Evolutionary conservation across 2,329 filamentous ascomycete genomes (phyloP).

Genomic region (Arthrobotrys sphaeroides): DNA sequence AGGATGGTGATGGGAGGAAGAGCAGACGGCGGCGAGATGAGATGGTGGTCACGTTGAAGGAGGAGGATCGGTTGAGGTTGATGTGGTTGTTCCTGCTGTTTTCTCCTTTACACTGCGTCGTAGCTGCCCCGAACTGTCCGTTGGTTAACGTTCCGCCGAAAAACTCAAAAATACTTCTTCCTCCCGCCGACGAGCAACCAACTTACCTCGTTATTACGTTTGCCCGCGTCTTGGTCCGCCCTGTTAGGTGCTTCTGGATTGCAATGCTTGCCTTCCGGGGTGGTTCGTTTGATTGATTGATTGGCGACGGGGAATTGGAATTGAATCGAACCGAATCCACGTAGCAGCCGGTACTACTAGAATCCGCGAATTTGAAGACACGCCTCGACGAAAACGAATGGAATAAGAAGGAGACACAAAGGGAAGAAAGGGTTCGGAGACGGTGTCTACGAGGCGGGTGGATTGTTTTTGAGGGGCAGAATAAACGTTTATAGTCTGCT

Average conservation of each 20-base stretch:
- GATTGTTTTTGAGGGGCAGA: not conserved
- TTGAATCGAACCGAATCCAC: slow-evolving; percentile 15
- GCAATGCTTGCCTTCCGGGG: not conserved
- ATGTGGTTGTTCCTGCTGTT: slow-evolving; percentile 29
- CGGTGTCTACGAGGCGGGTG: not conserved
- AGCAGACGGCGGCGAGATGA: not conserved
- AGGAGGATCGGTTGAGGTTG: slow-evolving; percentile 18
- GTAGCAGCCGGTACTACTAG: slow-evolving; percentile 38
- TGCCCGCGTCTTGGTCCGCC: slow-evolving; percentile 8
- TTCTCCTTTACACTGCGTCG: slow-evolving; percentile 44
- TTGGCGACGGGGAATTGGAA: too few relatives aligned
- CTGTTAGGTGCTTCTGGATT: not conserved
- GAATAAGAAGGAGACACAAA: slow-evolving; percentile 15
- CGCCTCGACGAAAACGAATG: not conserved
- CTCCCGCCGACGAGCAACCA: not conserved
- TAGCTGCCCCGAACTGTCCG: not conserved
- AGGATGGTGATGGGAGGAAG: not conserved
- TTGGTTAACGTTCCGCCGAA: slow-evolving; percentile 44
- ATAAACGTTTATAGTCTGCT: slow-evolving; percentile 29
- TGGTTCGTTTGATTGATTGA: not conserved
- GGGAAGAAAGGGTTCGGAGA: not conserved
- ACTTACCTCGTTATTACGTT: slow-evolving; percentile 18
- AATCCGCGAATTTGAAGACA: not conserved
- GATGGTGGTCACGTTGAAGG: slow-evolving; percentile 2
- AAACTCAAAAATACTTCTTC: slow-evolving; percentile 48